phyloP scores from a whole-genome alignment of 805 yeast species.

The Saccharomyces jurei region DNA sequence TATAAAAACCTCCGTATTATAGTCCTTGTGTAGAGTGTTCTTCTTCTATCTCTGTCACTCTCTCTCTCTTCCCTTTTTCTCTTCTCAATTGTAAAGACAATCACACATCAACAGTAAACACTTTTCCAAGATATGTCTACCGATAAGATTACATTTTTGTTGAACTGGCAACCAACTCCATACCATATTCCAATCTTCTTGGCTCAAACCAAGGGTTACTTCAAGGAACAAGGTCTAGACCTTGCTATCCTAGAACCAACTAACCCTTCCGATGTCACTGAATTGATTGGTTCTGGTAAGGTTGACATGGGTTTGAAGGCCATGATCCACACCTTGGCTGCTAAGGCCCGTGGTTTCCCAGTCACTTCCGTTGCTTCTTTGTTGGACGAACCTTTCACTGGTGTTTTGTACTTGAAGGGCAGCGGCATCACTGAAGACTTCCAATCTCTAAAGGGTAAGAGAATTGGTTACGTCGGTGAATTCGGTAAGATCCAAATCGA shows the following conservation, averaged over 20 bases:
- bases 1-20: background rate
- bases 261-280: slow-evolving; percentile 52
- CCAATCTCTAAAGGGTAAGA: slow-evolving; percentile 43
- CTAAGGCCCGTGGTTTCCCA: slow-evolving; percentile 50
- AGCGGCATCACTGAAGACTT: slow-evolving; percentile 46
- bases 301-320: slow-evolving; percentile 54
- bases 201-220: slow-evolving; percentile 44
- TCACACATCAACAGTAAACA: background rate
- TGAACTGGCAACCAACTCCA: slow-evolving; percentile 50
- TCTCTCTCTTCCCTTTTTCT: too few relatives aligned
- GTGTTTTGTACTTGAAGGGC: slow-evolving; percentile 43
- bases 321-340: slow-evolving; percentile 53
- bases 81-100: background rate
- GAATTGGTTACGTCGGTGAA: slow-evolving; percentile 51
- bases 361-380: slow-evolving; percentile 49
- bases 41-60: too few relatives aligned
- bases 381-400: slow-evolving; percentile 52
- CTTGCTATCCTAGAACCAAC: slow-evolving; percentile 48
- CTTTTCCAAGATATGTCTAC: slow-evolving; percentile 30
- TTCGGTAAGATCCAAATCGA: slow-evolving; percentile 53
- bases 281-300: slow-evolving; percentile 48
- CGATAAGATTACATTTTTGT: slow-evolving; percentile 41
- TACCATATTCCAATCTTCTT: slow-evolving; percentile 47
- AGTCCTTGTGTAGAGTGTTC: background rate
- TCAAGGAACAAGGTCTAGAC: slow-evolving; percentile 42